phyloP scores from a whole-genome alignment of 352 stramenopile species.

The Blastocystis sp. region DNA sequence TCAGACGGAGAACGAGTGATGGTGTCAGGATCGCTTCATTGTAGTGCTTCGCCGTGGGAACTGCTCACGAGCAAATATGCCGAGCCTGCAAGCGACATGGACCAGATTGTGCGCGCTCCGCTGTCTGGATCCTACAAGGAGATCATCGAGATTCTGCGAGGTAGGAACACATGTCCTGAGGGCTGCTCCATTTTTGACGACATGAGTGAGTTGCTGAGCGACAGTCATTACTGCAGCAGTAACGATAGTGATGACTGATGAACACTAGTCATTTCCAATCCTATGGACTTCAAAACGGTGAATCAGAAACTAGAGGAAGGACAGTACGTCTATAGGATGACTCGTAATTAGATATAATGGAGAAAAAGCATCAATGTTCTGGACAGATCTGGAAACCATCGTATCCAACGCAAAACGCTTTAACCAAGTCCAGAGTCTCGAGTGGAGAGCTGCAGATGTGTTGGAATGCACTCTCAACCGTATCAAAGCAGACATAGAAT shows the following conservation, averaged over 20 bases:
- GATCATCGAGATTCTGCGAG: not conserved
- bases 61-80: not conserved
- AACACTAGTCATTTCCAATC: not conserved
- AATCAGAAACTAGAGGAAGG: not conserved
- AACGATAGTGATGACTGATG: not conserved
- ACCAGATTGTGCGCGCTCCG: not conserved
- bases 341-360: not conserved
- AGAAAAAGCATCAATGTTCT: not conserved
- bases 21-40: not conserved
- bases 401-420: not conserved
- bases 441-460: constrained; percentile 17
- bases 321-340: not conserved
- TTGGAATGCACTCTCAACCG: not conserved
- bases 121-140: not conserved
- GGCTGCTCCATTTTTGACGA: not conserved
- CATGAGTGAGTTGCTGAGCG: not conserved
- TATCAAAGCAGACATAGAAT: not conserved
- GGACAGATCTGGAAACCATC: not conserved
- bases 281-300: constrained; percentile 23
- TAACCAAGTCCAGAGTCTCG: not conserved
- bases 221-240: not conserved
- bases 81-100: not conserved
- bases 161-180: not conserved
- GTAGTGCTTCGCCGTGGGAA: not conserved
- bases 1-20: not conserved